Evolutionary conservation across 2,329 filamentous ascomycete species (phyloP).

Genomic region (Calonectria hawksworthii): DNA sequence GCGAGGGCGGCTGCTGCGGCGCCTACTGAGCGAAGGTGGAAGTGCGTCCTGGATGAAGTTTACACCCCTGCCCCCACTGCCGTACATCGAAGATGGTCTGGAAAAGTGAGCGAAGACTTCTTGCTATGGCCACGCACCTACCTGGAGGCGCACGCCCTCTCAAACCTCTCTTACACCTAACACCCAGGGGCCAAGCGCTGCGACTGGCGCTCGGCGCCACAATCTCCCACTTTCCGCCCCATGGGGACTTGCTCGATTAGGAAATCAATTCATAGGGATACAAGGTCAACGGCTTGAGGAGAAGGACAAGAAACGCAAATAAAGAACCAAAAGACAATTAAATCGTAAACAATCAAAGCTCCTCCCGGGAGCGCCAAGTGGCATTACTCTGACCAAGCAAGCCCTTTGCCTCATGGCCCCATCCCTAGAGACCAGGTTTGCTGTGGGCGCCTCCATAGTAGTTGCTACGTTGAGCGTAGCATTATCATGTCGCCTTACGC

Average conservation of each 20-base stretch:
- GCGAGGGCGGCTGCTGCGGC: slow-evolving; percentile 29
- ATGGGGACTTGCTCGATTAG: slow-evolving; percentile 16
- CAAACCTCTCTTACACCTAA: not conserved
- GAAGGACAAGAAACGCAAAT: not conserved
- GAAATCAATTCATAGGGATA: slow-evolving; percentile 5
- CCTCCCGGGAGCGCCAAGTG: slow-evolving; percentile 16
- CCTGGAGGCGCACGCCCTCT: not conserved
- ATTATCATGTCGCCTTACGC: slow-evolving; percentile 14
- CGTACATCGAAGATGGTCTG: slow-evolving; percentile 12
- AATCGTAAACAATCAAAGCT: slow-evolving; percentile 16
- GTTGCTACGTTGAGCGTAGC: slow-evolving; percentile 19
- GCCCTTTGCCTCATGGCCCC: slow-evolving; percentile 21
- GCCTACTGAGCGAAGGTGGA: slow-evolving; percentile 5
- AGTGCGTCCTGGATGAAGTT: slow-evolving; percentile 6
- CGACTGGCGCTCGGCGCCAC: slow-evolving; percentile 9
- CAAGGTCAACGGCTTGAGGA: not conserved
- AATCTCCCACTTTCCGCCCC: slow-evolving; percentile 19
- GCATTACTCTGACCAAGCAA: slow-evolving; percentile 19
- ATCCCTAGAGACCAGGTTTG: slow-evolving; percentile 33
- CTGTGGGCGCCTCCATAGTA: slow-evolving; percentile 20
- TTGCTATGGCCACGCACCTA: not conserved
- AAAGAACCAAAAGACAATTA: slow-evolving; percentile 1
- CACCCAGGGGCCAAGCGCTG: slow-evolving; percentile 8
- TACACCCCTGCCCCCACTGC: not conserved
- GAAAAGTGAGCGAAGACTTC: slow-evolving; percentile 1